Conservation (phyloP, 2,329 filamentous ascomycete species). For the Fusarium sulawesiense region DNA sequence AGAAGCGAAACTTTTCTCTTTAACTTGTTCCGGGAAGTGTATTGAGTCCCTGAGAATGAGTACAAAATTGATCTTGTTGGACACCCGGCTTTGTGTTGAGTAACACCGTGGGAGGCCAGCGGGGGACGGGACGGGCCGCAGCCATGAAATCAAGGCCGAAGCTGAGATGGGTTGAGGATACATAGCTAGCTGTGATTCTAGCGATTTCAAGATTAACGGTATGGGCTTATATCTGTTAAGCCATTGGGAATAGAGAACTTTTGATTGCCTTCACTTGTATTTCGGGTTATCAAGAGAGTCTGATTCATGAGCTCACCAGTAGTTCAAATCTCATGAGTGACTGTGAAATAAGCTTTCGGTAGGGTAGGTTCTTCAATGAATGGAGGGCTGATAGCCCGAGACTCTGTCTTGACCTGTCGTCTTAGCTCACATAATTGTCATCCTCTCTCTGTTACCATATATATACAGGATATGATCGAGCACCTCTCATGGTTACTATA, state of each 20-base stretch:
- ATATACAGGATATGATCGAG: neutral
- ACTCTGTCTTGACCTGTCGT: neutral
- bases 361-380: too few relatives aligned
- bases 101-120: neutral
- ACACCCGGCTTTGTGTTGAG: conserved; percentile 18
- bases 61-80: conserved; percentile 37
- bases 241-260: neutral
- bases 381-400: neutral
- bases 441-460: neutral
- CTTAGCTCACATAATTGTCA: neutral
- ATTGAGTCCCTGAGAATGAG: conserved; percentile 28
- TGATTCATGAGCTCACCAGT: neutral
- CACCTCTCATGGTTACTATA: neutral
- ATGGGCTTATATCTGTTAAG: neutral
- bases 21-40: conserved; percentile 31
- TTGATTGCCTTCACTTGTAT: neutral
- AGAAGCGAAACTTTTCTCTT: conserved; percentile 42
- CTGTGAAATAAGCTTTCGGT: neutral
- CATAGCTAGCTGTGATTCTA: neutral
- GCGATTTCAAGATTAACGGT: neutral
- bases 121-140: conserved; percentile 27
- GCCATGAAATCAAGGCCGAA: conserved; percentile 15
- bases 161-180: neutral
- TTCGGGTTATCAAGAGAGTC: neutral
- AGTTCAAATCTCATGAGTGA: too few relatives aligned